phyloP scores from a whole-genome alignment of 2,329 filamentous ascomycete genomes.

The Tolypocladium ophioglossoides region DNA sequence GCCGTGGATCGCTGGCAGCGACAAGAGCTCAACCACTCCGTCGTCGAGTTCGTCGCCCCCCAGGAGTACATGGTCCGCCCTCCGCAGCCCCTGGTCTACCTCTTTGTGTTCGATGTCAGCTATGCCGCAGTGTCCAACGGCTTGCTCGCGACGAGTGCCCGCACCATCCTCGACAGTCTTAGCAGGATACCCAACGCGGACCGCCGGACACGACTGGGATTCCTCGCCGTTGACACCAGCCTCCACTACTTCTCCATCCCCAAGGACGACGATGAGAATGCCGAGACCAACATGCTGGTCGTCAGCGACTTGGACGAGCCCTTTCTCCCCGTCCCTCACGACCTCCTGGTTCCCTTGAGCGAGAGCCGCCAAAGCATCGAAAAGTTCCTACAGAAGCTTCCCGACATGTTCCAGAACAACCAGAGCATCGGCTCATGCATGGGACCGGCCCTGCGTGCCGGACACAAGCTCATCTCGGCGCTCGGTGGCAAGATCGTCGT shows the following conservation, averaged over 20 bases:
- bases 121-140: conserved; percentile 83
- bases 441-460: conserved; percentile 84
- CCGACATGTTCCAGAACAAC: conserved; percentile 94
- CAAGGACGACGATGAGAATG: conserved; percentile 74
- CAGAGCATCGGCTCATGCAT: conserved; percentile 85
- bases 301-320: conserved; percentile 94
- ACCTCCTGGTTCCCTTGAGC: conserved; percentile 78
- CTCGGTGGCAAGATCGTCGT: conserved; percentile 94
- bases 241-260: conserved; percentile 95
- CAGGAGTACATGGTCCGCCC: conserved; percentile 99
- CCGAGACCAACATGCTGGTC: conserved; percentile 83
- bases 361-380: conserved; percentile 90
- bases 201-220: conserved; percentile 81
- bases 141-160: conserved; percentile 80
- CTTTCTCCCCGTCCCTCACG: conserved; percentile 86
- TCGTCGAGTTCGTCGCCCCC: conserved; percentile 93
- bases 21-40: conserved; percentile 87
- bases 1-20: conserved; percentile 86
- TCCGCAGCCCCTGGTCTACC: conserved; percentile 87
- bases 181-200: conserved; percentile 98
- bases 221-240: conserved; percentile 89
- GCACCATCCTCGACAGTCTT: conserved; percentile 89
- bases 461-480: conserved; percentile 89
- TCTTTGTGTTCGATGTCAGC: conserved; percentile 93
- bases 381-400: conserved; percentile 79